Base-by-base conservation (phyloP, 2,329 filamentous ascomycete species). In the Verticillium klebahnii region DNA sequence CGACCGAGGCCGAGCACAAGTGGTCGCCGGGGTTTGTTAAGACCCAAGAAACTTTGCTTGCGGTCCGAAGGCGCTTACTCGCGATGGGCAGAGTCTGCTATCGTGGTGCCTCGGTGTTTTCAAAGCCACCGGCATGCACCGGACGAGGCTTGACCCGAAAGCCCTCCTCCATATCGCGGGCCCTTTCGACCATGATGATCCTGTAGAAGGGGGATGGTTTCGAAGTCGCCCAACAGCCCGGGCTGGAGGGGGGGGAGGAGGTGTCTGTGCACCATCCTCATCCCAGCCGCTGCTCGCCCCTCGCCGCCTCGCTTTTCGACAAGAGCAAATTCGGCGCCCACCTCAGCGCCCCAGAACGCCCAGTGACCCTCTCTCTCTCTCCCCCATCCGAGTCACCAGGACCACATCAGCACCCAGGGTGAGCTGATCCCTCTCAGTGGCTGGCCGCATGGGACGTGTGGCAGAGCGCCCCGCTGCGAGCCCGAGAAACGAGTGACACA, bases 391-490 rank as follows among this genome's bases (percentile, higher is more conserved):
- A 50, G 45, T 50, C 45, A 50, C 23, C 45, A 50, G 45, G 7
- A 50, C n/a, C 45, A 50, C 45, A 25, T 50, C 45, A 50, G 45
- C 19, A 14, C 12, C 45, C 45, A 11, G 45, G 45, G 45, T 50
- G 45, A 50, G 45, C 45, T 50, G 45, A 50, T 50, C 45, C 45
- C 45, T 12, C n/a, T 50, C n/a, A 23, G 45, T 50, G 45, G 45
- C 45, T 50, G 45, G 45, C 45, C 45, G n/a, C n/a, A 50, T n/a
- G n/a, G 45, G 45, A 50, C 29, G 29, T 50, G 63, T 58, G 62
- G 52, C 52, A 60, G 62, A 64, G 59, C 59, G 62, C 57, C 61
- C 56, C 32, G 56, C 29, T 37, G 39, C 29, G 29, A 45, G 45
- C 36, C 31, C 37, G 23, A 29, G 60, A 54, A 58, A 39, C 45